Evolutionary conservation across 345 rosid species (phyloP).

Genomic region (Draba incana): DNA sequence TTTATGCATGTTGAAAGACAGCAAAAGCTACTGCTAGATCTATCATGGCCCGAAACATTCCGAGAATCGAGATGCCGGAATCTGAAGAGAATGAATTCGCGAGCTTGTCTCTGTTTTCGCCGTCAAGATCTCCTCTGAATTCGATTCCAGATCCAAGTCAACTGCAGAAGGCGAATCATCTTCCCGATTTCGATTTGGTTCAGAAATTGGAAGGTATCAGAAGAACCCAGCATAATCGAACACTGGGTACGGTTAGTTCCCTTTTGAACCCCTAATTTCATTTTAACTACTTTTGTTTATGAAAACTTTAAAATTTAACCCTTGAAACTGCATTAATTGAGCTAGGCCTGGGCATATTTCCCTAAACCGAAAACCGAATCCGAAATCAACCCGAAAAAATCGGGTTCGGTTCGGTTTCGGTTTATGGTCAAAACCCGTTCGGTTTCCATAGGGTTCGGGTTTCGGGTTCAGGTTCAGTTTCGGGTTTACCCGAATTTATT

Average conservation of each 20-base stretch:
- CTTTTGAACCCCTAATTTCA: background rate
- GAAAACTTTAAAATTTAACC: background rate
- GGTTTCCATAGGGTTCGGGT: no score
- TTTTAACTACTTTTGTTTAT: background rate
- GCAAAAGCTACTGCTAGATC: slow-evolving; percentile 38
- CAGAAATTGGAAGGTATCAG: slow-evolving; percentile 42
- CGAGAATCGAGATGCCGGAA: slow-evolving; percentile 46
- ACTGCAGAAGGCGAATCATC: slow-evolving; percentile 42
- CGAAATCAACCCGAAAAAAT: no score
- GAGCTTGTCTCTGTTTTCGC: slow-evolving; percentile 54
- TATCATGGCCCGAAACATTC: slow-evolving; percentile 36
- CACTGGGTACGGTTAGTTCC: slow-evolving; percentile 7
- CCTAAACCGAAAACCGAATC: no score
- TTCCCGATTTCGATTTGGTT: slow-evolving; percentile 42
- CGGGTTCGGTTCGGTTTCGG: no score
- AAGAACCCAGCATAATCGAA: slow-evolving; percentile 36
- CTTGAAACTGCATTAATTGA: background rate
- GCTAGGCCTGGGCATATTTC: no score
- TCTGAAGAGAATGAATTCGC: slow-evolving; percentile 67
- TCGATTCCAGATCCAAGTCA: slow-evolving; percentile 81
- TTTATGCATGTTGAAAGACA: slow-evolving; percentile 49
- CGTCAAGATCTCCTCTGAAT: slow-evolving; percentile 73
- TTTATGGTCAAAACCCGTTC: no score
- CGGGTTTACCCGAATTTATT: no score
- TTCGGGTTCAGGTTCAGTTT: no score